Conservation (phyloP, 2,329 filamentous ascomycete species). For the Periconia digitata region DNA sequence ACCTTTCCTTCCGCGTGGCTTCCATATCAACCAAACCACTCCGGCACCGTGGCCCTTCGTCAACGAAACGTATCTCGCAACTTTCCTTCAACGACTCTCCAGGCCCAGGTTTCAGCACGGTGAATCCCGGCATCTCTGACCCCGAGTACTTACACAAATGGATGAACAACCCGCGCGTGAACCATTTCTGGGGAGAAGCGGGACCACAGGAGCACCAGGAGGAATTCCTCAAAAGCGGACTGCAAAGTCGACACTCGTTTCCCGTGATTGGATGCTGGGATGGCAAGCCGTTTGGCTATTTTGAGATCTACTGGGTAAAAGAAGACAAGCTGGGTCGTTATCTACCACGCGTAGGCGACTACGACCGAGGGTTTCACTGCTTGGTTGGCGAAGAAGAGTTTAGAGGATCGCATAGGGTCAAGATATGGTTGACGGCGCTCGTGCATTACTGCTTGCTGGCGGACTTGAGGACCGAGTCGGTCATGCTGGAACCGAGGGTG, state of each 20-base stretch:
- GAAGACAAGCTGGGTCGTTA: constrained; percentile 78
- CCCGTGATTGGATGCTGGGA: constrained; percentile 94
- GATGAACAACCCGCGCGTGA: constrained; percentile 85
- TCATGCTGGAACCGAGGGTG: constrained; percentile 85
- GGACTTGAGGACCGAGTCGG: constrained; percentile 77
- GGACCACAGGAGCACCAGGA: constrained; percentile 60
- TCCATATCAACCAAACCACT: constrained; percentile 66
- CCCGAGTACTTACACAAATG: constrained; percentile 76
- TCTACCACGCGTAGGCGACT: constrained; percentile 70
- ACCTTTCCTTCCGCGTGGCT: constrained; percentile 85
- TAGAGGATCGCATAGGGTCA: constrained; percentile 73
- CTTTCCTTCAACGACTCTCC: constrained; percentile 54
- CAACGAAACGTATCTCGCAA: constrained; percentile 33
- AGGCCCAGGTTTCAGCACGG: constrained; percentile 32
- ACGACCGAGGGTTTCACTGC: constrained; percentile 85
- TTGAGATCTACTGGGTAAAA: constrained; percentile 98
- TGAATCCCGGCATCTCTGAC: constrained; percentile 52
- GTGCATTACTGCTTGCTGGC: constrained; percentile 83
- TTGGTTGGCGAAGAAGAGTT: constrained; percentile 92
- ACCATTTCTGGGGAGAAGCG: constrained; percentile 78
- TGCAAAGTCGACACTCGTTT: constrained; percentile 75
- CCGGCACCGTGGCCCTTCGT: constrained; percentile 62
- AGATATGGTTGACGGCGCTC: constrained; percentile 78
- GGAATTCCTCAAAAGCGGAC: constrained; percentile 66
- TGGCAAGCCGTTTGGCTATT: constrained; percentile 92